Evolutionary conservation across 371 early-diverging fungal genomes (phyloP), one percentile per base, ranked within the genome.

Genomic region (Mortierella sp.): DNA sequence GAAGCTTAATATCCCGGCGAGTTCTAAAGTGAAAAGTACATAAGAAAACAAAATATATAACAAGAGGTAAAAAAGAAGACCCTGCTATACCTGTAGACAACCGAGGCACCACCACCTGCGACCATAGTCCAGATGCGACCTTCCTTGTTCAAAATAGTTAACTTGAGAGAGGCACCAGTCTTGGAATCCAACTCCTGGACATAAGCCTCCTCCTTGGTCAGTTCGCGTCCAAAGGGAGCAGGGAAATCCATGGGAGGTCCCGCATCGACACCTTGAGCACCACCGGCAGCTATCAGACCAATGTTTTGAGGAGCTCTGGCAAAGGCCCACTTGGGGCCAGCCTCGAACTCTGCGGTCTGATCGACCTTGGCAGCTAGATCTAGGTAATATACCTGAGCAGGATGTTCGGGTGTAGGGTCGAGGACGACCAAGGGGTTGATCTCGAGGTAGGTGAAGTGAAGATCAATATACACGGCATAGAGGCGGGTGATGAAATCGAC

Each of bases 61-160:
- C 17, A 44, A 44, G 6, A 4, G 44, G 21, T n/a, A 44, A 8
- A 6, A 21, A 14, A 21, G 14, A 19, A n/a, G n/a, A n/a, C n/a
- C n/a, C n/a, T 7, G 19, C 44, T 44, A 47, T 76, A 81, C 82
- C 82, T 85, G 82, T 93, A 94, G 24, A 96, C 98, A 46, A 98
- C 99, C 17, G 96, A 95, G 47, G 99, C 99, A 82, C 99, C 99
- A 69, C 99, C 99, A 83, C 99, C 99, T 49, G 99, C 99, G 60
- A 98, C 98, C 98, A 98, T 97, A 55, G 99, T 97, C 99, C 99
- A 98, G 71, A 98, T 90, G 69, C 97, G 93, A 24, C 99, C 99
- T 12, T 89, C 85, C 70, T 92, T 87, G 87, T 98, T 98, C 64
- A 98, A 84, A 43, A 98, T 92, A 30, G 99, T 98, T 63, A 98